Percentiles rank a stretch among this genome's conserved stretches.
Conservation (phyloP, 225 moss, liverwort and hornwort genomes). For the Physcomitrellopsis africana region DNA sequence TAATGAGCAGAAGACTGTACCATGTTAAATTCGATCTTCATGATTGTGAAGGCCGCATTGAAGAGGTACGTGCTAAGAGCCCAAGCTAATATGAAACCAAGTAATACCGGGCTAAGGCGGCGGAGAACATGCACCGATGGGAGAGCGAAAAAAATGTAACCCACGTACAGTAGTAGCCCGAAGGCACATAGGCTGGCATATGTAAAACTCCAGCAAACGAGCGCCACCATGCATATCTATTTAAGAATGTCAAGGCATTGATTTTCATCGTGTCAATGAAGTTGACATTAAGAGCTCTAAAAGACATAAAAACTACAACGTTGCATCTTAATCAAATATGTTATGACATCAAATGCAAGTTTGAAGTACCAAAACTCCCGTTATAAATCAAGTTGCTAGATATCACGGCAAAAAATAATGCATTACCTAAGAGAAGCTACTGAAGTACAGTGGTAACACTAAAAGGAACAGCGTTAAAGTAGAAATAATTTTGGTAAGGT, state of each 20-base stretch:
- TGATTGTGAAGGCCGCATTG: constrained; percentile 49
- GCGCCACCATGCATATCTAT: constrained; percentile 50
- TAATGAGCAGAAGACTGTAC: constrained; percentile 17
- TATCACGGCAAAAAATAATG: neutral
- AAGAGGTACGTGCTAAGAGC: constrained; percentile 49
- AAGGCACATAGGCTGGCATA: constrained; percentile 55
- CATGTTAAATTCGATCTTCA: constrained; percentile 41
- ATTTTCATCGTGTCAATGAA: constrained; percentile 4
- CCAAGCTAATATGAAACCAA: constrained; percentile 49
- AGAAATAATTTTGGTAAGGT: neutral
- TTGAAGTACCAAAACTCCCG: neutral
- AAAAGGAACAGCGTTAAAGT: neutral
- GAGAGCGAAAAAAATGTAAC: constrained; percentile 45
- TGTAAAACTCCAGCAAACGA: constrained; percentile 51
- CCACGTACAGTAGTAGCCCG: constrained; percentile 51
- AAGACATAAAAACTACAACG: neutral
- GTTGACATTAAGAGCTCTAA: constrained; percentile 3
- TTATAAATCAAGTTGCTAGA: neutral
- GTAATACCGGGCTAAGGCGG: constrained; percentile 43
- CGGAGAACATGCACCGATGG: constrained; percentile 43
- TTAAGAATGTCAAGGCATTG: constrained; percentile 6
- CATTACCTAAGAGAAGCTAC: constrained; percentile 3
- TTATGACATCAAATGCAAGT: neutral
- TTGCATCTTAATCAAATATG: neutral
- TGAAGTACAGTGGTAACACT: neutral